phyloP scores from a whole-genome alignment of 1,284 basidiomycete species.

The Ceratobasidium sp. region DNA sequence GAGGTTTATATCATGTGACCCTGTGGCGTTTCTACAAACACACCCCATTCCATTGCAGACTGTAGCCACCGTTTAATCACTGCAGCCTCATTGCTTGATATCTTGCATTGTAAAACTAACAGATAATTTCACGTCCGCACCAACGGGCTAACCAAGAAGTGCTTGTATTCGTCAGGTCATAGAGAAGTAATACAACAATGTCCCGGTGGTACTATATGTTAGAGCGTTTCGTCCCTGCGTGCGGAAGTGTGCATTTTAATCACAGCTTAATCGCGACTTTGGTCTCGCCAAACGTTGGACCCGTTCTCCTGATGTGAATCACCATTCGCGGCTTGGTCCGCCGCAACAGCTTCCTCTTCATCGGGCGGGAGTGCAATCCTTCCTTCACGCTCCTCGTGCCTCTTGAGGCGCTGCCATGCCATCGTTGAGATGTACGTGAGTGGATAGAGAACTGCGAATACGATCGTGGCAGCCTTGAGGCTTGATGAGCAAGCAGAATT shows the following conservation, averaged over 20 bases:
- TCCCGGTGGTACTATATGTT: not conserved
- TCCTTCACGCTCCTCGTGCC: constrained; percentile 42
- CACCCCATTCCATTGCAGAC: too few relatives aligned
- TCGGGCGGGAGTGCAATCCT: constrained; percentile 49
- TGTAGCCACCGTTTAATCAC: too few relatives aligned
- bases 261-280: not conserved
- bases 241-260: too few relatives aligned
- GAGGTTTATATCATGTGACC: not conserved
- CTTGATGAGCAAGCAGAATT: not conserved
- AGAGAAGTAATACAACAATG: not conserved
- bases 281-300: constrained; percentile 20
- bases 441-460: constrained; percentile 49
- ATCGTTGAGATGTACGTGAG: constrained; percentile 48
- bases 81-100: too few relatives aligned
- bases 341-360: constrained; percentile 43
- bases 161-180: too few relatives aligned
- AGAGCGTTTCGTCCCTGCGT: too few relatives aligned
- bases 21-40: not conserved
- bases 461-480: constrained; percentile 36
- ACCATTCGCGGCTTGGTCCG: not conserved
- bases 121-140: too few relatives aligned
- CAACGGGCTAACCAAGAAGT: too few relatives aligned
- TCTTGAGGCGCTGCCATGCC: constrained; percentile 48
- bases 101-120: too few relatives aligned
- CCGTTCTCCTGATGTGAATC: not conserved